Conservation (phyloP, 768 basidiomycete genomes). For the Panaeolus papilionaceus region DNA sequence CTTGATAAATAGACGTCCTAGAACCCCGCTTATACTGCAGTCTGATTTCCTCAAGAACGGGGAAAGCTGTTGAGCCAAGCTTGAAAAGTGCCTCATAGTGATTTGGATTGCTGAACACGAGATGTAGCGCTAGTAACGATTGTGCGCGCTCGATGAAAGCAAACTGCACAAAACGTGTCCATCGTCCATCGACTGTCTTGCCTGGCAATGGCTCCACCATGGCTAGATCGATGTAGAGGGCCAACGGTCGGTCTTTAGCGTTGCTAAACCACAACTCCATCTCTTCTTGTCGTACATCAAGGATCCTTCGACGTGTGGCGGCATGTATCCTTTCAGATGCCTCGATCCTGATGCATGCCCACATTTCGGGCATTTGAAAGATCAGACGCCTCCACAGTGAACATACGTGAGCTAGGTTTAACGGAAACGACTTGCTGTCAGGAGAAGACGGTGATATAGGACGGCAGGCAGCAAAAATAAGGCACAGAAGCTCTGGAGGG, state of each 20-base stretch:
- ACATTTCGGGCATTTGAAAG: not conserved
- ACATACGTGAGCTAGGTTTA: not conserved
- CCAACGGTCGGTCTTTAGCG: not conserved
- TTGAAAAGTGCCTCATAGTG: not conserved
- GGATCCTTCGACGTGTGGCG: not conserved
- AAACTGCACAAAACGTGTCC: not conserved
- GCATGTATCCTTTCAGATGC: not conserved
- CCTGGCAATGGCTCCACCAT: not conserved
- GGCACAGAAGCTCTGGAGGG: not conserved
- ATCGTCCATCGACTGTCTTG: not conserved
- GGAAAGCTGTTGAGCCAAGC: not conserved
- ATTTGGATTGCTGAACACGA: not conserved
- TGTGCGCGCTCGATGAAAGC: not conserved
- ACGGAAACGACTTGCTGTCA: not conserved
- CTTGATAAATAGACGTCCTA: not conserved
- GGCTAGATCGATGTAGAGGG: not conserved
- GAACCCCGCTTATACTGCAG: not conserved
- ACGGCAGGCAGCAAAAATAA: not conserved
- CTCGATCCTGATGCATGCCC: conserved; percentile 8
- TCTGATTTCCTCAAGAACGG: not conserved
- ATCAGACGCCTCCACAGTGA: not conserved
- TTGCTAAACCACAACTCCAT: not conserved
- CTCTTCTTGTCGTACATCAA: not conserved
- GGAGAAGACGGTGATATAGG: not conserved
- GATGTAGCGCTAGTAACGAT: not conserved